phyloP scores from a whole-genome alignment of 2,329 filamentous ascomycete species.

The Xylariaceae sp. region DNA sequence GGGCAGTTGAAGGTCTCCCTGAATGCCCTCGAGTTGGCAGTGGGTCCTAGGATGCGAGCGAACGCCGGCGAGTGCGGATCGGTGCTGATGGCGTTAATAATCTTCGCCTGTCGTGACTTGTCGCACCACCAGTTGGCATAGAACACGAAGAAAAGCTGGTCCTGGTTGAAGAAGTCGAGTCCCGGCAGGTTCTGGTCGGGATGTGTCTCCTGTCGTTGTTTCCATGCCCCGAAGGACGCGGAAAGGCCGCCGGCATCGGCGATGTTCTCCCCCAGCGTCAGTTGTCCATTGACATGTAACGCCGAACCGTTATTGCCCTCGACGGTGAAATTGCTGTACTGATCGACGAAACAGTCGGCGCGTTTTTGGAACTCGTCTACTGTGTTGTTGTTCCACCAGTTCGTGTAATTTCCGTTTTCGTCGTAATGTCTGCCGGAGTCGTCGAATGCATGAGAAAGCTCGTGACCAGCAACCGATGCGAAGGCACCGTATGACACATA shows the following conservation, averaged over 20 bases:
- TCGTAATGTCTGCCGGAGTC: constrained; percentile 66
- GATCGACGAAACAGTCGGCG: constrained; percentile 63
- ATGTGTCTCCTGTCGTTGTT: constrained; percentile 52
- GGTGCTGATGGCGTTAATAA: constrained; percentile 59
- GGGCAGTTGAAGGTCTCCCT: constrained; percentile 68
- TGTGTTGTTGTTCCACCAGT: constrained; percentile 66
- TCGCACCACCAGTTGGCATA: constrained; percentile 69
- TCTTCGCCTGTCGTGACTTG: constrained; percentile 61
- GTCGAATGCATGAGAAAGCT: constrained; percentile 69
- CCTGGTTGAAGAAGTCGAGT: constrained; percentile 60
- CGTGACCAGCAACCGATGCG: constrained; percentile 64
- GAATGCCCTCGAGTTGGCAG: constrained; percentile 70
- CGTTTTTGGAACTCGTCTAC: constrained; percentile 59
- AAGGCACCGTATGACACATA: constrained; percentile 63
- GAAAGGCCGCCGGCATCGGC: constrained; percentile 66
- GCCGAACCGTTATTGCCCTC: constrained; percentile 55
- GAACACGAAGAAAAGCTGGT: constrained; percentile 66
- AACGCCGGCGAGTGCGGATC: constrained; percentile 69
- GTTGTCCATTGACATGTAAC: constrained; percentile 61
- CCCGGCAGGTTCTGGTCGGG: constrained; percentile 57
- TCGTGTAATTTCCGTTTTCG: constrained; percentile 62
- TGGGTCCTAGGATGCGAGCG: constrained; percentile 63
- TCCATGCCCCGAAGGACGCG: constrained; percentile 64
- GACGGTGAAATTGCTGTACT: constrained; percentile 62
- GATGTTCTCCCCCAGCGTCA: constrained; percentile 69